These are phyloP conservation scores for Paecilomyces formosus DNA, from an alignment of 2,329 filamentous ascomycete genomes.

Conservation along the genomic window DNA sequence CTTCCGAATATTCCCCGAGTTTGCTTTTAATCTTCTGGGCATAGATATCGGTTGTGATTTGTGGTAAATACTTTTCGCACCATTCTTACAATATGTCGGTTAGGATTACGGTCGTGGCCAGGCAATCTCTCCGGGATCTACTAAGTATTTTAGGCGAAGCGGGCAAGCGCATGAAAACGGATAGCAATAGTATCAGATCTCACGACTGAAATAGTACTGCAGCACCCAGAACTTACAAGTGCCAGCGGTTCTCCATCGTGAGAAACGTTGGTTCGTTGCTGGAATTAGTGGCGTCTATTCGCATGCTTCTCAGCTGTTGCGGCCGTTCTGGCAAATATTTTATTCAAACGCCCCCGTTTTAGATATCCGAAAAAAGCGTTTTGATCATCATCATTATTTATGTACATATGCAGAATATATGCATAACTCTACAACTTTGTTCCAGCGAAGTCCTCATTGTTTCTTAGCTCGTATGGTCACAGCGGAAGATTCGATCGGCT, in stretches of 20 bases:
- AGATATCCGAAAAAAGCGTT: not conserved
- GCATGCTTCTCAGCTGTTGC: not conserved
- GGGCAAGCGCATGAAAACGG: too few species aligned
- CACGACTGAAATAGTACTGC: too few species aligned
- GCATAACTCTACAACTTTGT: not conserved
- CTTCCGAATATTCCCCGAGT: not conserved
- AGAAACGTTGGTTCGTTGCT: too few species aligned
- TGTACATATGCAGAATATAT: not conserved
- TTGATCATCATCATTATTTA: not conserved
- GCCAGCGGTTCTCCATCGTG: not conserved
- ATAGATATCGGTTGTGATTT: not conserved
- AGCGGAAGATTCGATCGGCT: not conserved
- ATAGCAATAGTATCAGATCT: too few species aligned
- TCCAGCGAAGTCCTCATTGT: not conserved
- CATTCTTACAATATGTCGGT: not conserved
- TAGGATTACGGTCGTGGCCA: not conserved
- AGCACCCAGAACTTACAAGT: too few species aligned
- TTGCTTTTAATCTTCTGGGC: not conserved
- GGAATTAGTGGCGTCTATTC: too few species aligned
- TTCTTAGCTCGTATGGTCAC: not conserved
- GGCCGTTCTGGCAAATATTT: not conserved
- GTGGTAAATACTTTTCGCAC: not conserved
- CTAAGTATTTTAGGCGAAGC: not conserved
- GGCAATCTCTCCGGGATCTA: not conserved
- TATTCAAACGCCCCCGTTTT: not conserved